phyloP scores from a whole-genome alignment of 139 green algal genomes.

The Nannochloris sp. region DNA sequence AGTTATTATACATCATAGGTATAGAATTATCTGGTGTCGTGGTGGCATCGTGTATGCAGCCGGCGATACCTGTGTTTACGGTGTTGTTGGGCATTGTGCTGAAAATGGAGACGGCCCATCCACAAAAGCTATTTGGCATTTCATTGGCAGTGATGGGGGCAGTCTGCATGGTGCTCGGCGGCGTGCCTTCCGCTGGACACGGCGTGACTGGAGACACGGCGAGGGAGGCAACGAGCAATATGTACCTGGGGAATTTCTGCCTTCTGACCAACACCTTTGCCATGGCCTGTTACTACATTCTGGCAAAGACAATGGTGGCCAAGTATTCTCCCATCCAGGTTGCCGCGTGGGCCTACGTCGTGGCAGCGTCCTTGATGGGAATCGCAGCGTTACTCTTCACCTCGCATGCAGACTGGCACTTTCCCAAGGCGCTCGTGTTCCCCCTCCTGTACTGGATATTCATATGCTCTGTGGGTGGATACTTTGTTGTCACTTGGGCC shows the following conservation, averaged over 20 bases:
- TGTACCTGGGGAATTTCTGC: constrained; percentile 37
- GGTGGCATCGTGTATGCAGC: constrained; percentile 65
- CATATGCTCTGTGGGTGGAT: constrained; percentile 49
- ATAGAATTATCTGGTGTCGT: constrained; percentile 57
- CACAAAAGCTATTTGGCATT: constrained; percentile 56
- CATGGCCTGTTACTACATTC: constrained; percentile 44
- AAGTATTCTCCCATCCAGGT: constrained; percentile 23
- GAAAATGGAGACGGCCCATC: constrained; percentile 26
- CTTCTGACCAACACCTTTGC: constrained; percentile 46
- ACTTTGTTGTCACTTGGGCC: constrained; percentile 51
- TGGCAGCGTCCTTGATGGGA: constrained; percentile 26
- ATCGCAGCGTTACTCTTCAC: constrained; percentile 24
- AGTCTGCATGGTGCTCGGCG: constrained; percentile 39
- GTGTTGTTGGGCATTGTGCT: constrained; percentile 41
- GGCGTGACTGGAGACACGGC: background rate
- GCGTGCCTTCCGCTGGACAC: background rate
- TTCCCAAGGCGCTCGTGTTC: constrained; percentile 21
- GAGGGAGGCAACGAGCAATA: background rate
- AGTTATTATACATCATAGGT: constrained; percentile 66
- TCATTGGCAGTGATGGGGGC: constrained; percentile 38
- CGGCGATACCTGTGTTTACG: constrained; percentile 57
- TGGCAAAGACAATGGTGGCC: constrained; percentile 33
- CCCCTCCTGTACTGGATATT: constrained; percentile 56
- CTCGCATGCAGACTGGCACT: constrained; percentile 18
- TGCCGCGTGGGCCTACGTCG: constrained; percentile 55